Conservation (phyloP, 768 basidiomycete species). For the Boletus edulis region DNA sequence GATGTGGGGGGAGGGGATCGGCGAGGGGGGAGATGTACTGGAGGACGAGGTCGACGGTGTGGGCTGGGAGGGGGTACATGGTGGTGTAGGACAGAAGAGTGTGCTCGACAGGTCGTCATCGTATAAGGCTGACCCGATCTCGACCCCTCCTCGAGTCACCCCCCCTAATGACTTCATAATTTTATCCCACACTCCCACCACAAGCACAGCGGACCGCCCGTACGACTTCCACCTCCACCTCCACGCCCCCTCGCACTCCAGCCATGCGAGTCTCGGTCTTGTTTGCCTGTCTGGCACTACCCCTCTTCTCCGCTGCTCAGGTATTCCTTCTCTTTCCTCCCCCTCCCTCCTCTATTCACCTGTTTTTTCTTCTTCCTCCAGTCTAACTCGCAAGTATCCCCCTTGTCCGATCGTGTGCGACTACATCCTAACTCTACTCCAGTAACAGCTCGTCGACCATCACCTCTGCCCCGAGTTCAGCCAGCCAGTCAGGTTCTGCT, state of each 20-base stretch:
- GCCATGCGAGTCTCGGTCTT: constrained; percentile 33
- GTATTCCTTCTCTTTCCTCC: constrained; percentile 15
- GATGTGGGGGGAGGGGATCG: constrained; percentile 54
- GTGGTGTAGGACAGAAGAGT: neutral
- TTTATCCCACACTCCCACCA: constrained; percentile 11
- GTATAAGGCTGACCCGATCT: no score
- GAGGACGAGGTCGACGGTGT: constrained; percentile 47
- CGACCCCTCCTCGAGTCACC: constrained; percentile 4
- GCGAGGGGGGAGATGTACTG: constrained; percentile 55
- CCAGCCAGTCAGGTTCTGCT: constrained; percentile 19
- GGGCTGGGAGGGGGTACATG: constrained; percentile 37
- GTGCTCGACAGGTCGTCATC: no score
- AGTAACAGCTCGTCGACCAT: constrained; percentile 44
- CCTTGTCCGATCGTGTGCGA: constrained; percentile 8
- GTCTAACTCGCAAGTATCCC: constrained; percentile 39
- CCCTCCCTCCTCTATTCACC: neutral
- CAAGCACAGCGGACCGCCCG: neutral
- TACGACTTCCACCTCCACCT: neutral
- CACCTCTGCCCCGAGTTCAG: constrained; percentile 43
- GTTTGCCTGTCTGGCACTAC: constrained; percentile 29
- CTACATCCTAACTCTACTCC: constrained; percentile 39
- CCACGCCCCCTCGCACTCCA: neutral
- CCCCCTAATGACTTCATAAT: constrained; percentile 5
- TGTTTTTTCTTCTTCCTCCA: constrained; percentile 1
- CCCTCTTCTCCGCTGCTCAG: constrained; percentile 31